Evolutionary conservation across 2,329 filamentous ascomycete genomes (phyloP).

Genomic region (Pseudocercospora cruenta): DNA sequence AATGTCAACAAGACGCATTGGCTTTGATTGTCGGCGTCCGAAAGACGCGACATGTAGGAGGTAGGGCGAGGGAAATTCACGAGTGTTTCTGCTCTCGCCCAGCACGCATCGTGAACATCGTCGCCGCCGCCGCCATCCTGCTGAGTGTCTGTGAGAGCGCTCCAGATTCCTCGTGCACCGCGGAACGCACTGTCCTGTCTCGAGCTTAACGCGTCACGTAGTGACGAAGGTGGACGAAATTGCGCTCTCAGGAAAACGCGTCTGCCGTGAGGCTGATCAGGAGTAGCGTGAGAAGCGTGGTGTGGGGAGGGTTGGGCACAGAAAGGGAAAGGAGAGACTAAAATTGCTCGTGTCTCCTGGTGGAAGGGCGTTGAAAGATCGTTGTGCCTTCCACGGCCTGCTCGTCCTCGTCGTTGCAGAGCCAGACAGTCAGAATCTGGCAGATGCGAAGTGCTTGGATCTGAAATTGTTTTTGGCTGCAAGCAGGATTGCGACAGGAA

Average conservation of each 20-base stretch:
- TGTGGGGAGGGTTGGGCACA: not conserved
- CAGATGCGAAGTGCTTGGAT: not conserved
- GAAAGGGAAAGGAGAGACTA: not conserved
- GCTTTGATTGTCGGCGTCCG: not conserved
- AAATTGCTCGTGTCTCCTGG: not conserved
- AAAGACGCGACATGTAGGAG: not conserved
- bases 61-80: not conserved
- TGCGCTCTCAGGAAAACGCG: not conserved
- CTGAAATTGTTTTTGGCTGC: not conserved
- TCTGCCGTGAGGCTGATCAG: constrained; percentile 1
- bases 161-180: not conserved
- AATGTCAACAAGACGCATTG: not conserved
- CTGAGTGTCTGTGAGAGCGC: not conserved
- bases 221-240: not conserved
- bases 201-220: not conserved
- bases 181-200: not conserved
- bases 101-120: not conserved
- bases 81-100: not conserved
- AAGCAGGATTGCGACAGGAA: not conserved
- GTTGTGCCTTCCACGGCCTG: not conserved
- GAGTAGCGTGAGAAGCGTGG: not conserved
- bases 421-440: not conserved
- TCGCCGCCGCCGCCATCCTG: not conserved
- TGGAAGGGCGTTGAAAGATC: not conserved
- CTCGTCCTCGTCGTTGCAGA: not conserved